Percentiles rank a stretch among this genome's conserved stretches.
Evolutionary conservation across 441 rosid species (phyloP).

Genomic region (Pelargonium citronellum): DNA sequence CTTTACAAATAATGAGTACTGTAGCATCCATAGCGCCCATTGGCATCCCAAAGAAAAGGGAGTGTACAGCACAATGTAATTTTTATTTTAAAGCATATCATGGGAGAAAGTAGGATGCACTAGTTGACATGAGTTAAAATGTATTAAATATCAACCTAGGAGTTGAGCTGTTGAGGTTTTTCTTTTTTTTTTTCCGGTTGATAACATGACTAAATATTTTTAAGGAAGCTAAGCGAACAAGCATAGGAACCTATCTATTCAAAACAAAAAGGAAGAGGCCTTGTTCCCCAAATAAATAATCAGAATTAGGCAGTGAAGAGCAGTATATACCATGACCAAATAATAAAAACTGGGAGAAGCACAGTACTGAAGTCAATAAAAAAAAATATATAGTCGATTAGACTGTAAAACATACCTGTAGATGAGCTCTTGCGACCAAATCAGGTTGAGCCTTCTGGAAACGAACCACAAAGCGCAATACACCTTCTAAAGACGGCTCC

Average conservation of each 20-base stretch:
- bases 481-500: slow-evolving; percentile 63
- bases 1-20: background rate
- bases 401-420: slow-evolving; percentile 55
- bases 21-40: background rate
- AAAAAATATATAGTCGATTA: slow-evolving; percentile 10
- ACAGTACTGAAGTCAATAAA: background rate
- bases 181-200: background rate
- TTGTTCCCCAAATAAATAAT: background rate
- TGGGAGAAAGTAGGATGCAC: no score
- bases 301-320: background rate
- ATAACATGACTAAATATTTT: background rate
- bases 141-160: no score
- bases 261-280: background rate
- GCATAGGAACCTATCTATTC: background rate
- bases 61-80: no score
- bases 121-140: no score
- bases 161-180: no score
- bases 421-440: slow-evolving; percentile 89
- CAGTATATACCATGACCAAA: background rate
- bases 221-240: background rate
- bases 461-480: slow-evolving; percentile 64
- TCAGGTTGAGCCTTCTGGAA: slow-evolving; percentile 88
- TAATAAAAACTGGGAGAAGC: background rate
- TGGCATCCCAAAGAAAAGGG: background rate
- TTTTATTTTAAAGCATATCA: no score